Evolutionary conservation across 352 stramenopile genomes (phyloP).

Genomic region (Discostella stelligera): DNA sequence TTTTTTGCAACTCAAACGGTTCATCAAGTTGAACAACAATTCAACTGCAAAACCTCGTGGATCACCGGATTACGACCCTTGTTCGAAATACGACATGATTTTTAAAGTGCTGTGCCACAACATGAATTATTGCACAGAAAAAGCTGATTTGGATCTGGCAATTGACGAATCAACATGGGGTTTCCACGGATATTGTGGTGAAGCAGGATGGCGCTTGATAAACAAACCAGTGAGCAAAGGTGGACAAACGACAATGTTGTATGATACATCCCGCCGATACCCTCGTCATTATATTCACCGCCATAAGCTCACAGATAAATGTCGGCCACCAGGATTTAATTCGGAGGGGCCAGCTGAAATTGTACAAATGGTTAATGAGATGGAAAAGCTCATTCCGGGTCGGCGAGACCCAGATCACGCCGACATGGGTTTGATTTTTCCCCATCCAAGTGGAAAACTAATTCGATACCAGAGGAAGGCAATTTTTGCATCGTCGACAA

Average conservation of each 20-base stretch:
- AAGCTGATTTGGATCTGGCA: neutral
- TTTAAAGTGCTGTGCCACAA: conserved; percentile 2
- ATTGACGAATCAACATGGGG: no score
- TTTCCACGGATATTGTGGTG: neutral
- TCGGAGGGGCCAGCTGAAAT: no score
- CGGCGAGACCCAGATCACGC: no score
- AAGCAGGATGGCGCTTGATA: neutral
- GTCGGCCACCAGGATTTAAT: neutral
- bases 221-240: conserved; percentile 20
- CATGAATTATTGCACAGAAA: conserved; percentile 14
- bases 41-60: neutral
- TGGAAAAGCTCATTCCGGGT: no score
- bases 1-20: no score
- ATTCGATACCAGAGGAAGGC: conserved; percentile 11
- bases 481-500: conserved; percentile 6
- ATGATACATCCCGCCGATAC: conserved; percentile 14
- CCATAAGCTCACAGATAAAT: neutral
- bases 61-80: no score
- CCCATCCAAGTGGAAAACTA: neutral
- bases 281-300: conserved; percentile 4
- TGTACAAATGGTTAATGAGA: no score
- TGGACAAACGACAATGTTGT: conserved; percentile 21
- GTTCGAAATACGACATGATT: conserved; percentile 26
- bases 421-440: no score
- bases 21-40: conserved; percentile 21